phyloP scores from a whole-genome alignment of 1,284 basidiomycete species.

The Ganoderma sinense region DNA sequence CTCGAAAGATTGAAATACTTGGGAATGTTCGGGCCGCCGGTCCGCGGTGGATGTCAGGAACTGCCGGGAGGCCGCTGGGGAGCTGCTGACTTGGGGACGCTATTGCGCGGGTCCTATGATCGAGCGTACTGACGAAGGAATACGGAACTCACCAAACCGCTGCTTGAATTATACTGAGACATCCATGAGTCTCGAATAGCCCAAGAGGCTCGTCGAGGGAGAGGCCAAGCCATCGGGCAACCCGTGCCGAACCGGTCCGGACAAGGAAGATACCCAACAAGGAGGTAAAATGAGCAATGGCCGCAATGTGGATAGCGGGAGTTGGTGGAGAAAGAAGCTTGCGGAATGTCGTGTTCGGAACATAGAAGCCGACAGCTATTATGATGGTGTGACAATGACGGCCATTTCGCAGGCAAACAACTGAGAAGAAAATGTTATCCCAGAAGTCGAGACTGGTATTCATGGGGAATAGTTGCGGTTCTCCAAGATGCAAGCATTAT shows the following conservation, averaged over 20 bases:
- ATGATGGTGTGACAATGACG: neutral
- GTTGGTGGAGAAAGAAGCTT: neutral
- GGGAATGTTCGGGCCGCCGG: conserved; percentile 4
- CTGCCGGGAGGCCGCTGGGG: conserved; percentile 9
- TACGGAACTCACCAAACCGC: neutral
- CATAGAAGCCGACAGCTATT: neutral
- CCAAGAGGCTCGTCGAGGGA: neutral
- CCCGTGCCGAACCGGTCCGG: neutral
- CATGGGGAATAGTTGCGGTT: neutral
- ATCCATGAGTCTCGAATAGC: neutral
- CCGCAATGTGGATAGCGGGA: neutral
- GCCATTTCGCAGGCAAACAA: neutral
- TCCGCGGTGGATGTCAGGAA: conserved; percentile 6
- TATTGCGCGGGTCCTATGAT: neutral
- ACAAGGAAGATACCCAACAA: neutral
- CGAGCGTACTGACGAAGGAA: neutral
- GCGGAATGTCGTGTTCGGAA: neutral
- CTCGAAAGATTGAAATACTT: neutral
- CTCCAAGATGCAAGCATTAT: neutral
- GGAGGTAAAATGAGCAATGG: neutral
- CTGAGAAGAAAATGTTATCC: neutral
- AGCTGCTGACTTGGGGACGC: neutral
- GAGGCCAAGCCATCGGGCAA: neutral
- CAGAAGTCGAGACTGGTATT: too few relatives aligned
- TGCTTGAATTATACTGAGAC: neutral